phyloP scores from a whole-genome alignment of 441 rosid genomes.

The Gossypium trilobum region DNA sequence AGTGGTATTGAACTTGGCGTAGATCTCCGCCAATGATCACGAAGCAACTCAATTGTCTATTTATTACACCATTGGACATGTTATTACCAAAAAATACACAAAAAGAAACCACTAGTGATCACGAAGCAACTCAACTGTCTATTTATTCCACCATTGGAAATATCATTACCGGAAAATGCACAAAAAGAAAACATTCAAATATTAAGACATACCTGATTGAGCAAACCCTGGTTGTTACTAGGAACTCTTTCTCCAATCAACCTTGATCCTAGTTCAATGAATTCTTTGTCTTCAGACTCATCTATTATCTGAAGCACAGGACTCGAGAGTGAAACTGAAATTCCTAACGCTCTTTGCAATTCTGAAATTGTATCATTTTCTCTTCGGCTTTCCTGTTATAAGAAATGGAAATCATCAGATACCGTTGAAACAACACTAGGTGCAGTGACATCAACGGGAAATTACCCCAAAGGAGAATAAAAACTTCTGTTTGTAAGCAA shows the following conservation, averaged over 20 bases:
- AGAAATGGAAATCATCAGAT: slow-evolving; percentile 8
- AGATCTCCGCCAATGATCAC: slow-evolving; percentile 70
- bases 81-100: slow-evolving; percentile 4
- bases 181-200: slow-evolving; percentile 8
- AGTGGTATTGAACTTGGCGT: slow-evolving; percentile 45
- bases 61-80: slow-evolving; percentile 21
- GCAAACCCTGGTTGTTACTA: slow-evolving; percentile 37
- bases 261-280: slow-evolving; percentile 58
- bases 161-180: background rate
- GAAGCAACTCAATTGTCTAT: slow-evolving; percentile 52
- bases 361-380: slow-evolving; percentile 45
- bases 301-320: slow-evolving; percentile 43
- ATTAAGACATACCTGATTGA: slow-evolving; percentile 22
- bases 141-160: slow-evolving; percentile 22
- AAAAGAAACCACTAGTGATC: slow-evolving; percentile 50
- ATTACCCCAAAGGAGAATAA: background rate
- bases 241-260: slow-evolving; percentile 40
- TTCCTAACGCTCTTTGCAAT: slow-evolving; percentile 53
- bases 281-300: slow-evolving; percentile 66
- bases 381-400: slow-evolving; percentile 46
- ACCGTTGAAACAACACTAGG: background rate
- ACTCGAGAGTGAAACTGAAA: slow-evolving; percentile 42
- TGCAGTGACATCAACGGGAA: background rate
- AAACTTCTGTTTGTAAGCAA: background rate
- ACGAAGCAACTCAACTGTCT: slow-evolving; percentile 59